A percentile compares a stretch with the other conserved stretches of the same genome.
Conservation (phyloP, 2,329 filamentous ascomycete genomes). For the Lachnellula suecica region DNA sequence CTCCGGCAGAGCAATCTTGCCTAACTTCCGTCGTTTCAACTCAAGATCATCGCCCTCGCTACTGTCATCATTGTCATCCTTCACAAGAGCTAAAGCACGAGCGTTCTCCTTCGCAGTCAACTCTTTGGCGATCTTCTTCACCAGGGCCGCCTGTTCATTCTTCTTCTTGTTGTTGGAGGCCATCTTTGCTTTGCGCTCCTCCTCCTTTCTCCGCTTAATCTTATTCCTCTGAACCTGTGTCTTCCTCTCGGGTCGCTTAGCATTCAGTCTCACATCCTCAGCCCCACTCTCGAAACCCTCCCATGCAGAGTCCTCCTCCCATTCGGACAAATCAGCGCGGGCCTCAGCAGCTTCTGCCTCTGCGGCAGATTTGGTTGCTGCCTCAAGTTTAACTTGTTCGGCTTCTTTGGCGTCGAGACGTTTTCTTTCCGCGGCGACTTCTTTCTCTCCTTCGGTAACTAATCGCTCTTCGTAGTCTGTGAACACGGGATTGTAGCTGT, state of each 20-base stretch:
- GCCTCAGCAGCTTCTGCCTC: constrained; percentile 73
- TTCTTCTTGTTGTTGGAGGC: constrained; percentile 73
- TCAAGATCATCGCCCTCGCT: constrained; percentile 60
- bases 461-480: constrained; percentile 81
- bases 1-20: constrained; percentile 72
- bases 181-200: constrained; percentile 74
- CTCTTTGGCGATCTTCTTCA: constrained; percentile 69
- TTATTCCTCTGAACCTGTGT: constrained; percentile 85
- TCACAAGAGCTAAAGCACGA: constrained; percentile 43
- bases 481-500: constrained; percentile 90
- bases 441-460: constrained; percentile 72
- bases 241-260: constrained; percentile 81
- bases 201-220: constrained; percentile 83
- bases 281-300: constrained; percentile 83
- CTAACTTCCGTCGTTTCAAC: constrained; percentile 71
- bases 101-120: constrained; percentile 57
- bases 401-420: constrained; percentile 66
- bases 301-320: constrained; percentile 89
- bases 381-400: constrained; percentile 66
- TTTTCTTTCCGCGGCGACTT: constrained; percentile 74
- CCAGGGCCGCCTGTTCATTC: constrained; percentile 67
- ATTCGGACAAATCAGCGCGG: constrained; percentile 64
- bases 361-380: constrained; percentile 67
- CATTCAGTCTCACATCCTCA: constrained; percentile 62
- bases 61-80: constrained; percentile 49